These are phyloP conservation scores for Trichoderma sp. DNA, from an alignment of 2,329 filamentous ascomycete genomes.

Conservation along the genomic window DNA sequence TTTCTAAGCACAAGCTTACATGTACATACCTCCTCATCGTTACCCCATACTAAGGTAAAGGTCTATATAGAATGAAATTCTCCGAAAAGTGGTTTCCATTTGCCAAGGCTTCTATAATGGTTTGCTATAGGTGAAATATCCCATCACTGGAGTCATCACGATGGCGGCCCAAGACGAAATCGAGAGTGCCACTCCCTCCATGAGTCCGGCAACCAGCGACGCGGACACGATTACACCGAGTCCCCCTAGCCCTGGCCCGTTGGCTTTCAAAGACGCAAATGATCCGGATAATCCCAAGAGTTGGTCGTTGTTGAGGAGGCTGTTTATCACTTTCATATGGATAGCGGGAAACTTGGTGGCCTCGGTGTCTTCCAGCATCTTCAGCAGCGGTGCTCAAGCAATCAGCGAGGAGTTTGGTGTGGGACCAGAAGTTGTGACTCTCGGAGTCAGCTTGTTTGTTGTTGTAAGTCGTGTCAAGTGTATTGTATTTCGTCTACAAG, in stretches of 20 bases:
- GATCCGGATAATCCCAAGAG: conserved; percentile 12
- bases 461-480: neutral
- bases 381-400: conserved; percentile 17
- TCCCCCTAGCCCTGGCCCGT: neutral
- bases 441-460: conserved; percentile 15
- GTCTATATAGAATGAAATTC: neutral
- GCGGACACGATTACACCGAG: neutral
- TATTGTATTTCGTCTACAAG: neutral
- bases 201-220: neutral
- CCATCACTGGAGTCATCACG: neutral
- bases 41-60: neutral
- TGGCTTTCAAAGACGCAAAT: neutral
- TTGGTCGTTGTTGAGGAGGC: neutral
- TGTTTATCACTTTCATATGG: conserved; percentile 17
- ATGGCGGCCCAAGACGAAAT: conserved; percentile 1
- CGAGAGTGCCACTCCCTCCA: neutral
- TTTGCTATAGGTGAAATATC: neutral
- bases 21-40: neutral
- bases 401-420: conserved; percentile 17
- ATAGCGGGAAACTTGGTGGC: conserved; percentile 9
- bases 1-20: neutral
- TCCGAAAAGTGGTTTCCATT: neutral
- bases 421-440: conserved; percentile 9
- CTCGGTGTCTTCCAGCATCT: conserved; percentile 12
- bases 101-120: neutral